phyloP scores from a whole-genome alignment of 176 grass and related monocot species.

The Ensete ventricosum region DNA sequence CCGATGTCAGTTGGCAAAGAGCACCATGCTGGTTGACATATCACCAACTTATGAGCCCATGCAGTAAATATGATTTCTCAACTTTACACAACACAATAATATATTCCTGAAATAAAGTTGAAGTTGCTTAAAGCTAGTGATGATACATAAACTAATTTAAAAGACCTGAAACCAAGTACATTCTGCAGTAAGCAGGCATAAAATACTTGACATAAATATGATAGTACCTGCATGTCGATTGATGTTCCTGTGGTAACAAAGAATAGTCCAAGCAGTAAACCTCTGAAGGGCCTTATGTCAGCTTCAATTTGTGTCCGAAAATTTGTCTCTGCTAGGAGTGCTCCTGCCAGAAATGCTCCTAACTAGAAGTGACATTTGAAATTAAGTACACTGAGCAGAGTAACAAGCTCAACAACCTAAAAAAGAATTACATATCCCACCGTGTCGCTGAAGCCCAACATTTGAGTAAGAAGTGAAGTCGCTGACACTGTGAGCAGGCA shows the following conservation, averaged over 20 bases:
- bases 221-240: slow-evolving; percentile 77
- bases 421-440: slow-evolving; percentile 38
- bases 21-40: not conserved
- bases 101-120: not conserved
- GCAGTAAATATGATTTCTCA: not conserved
- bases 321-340: slow-evolving; percentile 96
- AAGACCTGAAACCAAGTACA: too few species aligned
- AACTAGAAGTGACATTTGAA: slow-evolving; percentile 35
- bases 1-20: not conserved
- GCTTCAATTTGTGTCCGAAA: slow-evolving; percentile 99
- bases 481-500: slow-evolving; percentile 89
- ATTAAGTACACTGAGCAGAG: not conserved
- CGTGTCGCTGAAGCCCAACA: slow-evolving; percentile 92
- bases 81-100: not conserved
- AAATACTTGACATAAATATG: not conserved
- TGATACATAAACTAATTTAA: not conserved
- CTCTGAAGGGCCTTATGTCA: slow-evolving; percentile 98
- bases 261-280: slow-evolving; percentile 92
- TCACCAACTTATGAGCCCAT: not conserved
- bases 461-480: slow-evolving; percentile 93
- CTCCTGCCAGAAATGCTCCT: slow-evolving; percentile 97
- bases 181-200: not conserved
- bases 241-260: slow-evolving; percentile 97
- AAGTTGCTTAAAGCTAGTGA: not conserved
- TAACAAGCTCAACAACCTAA: slow-evolving; percentile 1